These are phyloP conservation scores for Plasmodium coatneyi DNA, from an alignment of 169 alveolate species.

Conservation along the genomic window DNA sequence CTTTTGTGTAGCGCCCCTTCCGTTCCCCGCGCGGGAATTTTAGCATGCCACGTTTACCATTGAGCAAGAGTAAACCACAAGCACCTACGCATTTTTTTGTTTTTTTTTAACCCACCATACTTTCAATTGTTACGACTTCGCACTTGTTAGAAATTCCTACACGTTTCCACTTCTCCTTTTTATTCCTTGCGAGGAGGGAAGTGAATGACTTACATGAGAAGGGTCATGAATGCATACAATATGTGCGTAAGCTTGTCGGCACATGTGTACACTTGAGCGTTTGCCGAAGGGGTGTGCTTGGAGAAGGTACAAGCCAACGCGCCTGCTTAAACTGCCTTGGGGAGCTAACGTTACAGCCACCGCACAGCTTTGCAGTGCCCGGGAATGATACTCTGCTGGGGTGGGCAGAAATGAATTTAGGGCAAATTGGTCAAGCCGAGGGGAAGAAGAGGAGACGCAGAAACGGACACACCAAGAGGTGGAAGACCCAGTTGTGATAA, in stretches of 20 bases:
- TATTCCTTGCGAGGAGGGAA: background rate
- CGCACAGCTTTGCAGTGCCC: background rate
- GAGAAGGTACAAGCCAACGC: background rate
- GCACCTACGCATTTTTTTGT: no score
- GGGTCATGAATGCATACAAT: background rate
- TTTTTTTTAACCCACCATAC: no score
- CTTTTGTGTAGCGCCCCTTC: background rate
- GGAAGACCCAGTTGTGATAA: background rate
- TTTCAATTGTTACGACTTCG: background rate
- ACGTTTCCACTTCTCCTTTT: background rate
- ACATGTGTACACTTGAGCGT: background rate
- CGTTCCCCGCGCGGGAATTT: background rate
- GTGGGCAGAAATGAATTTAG: constrained; percentile 1
- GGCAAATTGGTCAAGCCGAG: background rate
- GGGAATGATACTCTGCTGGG: background rate
- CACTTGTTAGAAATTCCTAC: background rate
- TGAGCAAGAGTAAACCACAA: background rate
- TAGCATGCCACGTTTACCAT: background rate
- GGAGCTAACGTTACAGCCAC: background rate
- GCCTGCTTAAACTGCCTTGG: background rate
- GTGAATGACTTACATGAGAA: background rate
- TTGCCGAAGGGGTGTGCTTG: background rate
- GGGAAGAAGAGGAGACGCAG: background rate
- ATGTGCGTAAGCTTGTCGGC: background rate
- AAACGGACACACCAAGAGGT: background rate